phyloP scores from a whole-genome alignment of 2,329 filamentous ascomycete species.

The Alternaria brassicicola region DNA sequence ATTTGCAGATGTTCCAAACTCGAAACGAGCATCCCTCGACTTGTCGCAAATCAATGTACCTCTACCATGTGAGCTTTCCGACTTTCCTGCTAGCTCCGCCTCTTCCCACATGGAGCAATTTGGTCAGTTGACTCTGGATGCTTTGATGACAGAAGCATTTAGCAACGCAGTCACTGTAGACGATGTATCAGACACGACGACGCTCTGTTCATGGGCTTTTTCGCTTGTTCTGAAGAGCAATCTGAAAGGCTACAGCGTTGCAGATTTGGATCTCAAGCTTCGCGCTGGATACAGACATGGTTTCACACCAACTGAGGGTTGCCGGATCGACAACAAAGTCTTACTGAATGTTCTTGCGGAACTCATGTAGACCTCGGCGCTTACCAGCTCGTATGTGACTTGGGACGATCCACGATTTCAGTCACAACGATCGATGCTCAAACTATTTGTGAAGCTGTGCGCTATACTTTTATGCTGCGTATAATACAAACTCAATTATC shows the following conservation, averaged over 20 bases:
- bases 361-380: slow-evolving; percentile 5
- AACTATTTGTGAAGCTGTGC: too few species aligned
- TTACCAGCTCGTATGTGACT: too few species aligned
- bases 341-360: slow-evolving; percentile 25
- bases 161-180: slow-evolving; percentile 4
- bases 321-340: slow-evolving; percentile 24
- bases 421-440: too few species aligned
- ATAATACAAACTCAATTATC: too few species aligned
- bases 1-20: slow-evolving; percentile 1
- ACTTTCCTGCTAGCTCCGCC: not conserved
- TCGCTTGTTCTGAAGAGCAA: slow-evolving; percentile 23
- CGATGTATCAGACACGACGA: slow-evolving; percentile 19
- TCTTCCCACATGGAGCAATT: not conserved
- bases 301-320: slow-evolving; percentile 14
- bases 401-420: too few species aligned
- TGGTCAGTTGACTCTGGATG: not conserved
- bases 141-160: slow-evolving; percentile 5
- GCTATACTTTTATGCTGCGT: too few species aligned
- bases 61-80: slow-evolving; percentile 5
- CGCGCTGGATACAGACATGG: slow-evolving; percentile 20
- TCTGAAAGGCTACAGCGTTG: slow-evolving; percentile 14
- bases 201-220: slow-evolving; percentile 26
- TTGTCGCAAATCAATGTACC: slow-evolving; percentile 3
- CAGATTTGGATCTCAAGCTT: slow-evolving; percentile 23
- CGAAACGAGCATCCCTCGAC: not conserved